Base-by-base conservation (phyloP, 305 asterid genomes). In the Stenogyne calaminthoides region DNA sequence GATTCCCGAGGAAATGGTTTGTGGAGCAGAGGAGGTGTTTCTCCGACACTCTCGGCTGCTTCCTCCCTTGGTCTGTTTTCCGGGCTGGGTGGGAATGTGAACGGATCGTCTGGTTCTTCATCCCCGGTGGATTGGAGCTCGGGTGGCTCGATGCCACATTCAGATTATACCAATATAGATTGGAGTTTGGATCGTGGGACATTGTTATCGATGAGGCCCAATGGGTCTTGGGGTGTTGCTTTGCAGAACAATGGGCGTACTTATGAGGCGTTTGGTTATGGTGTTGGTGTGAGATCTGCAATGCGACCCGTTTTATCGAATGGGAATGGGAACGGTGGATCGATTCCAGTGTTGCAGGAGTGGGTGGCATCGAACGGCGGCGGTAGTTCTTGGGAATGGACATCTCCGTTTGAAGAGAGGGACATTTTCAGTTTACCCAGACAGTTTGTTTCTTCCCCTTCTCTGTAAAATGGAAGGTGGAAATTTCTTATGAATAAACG, bases 351-450 rank as follows among this genome's bases (percentile, higher is more conserved):
- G 72, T 60, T 80, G 82, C 85, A 80, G 73, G 83, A 81, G 4
- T 85, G 80, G 67, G 77, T 64, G 19, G 69, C 76, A 88, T 16
- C 44, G 79, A 0, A 71, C 82, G 42, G 74, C 70, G 0, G 82
- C 79, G 29, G 29, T 63, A 82, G 79, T 27, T 87, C 92, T 4
- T 84, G 88, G 64, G 96, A 89, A 56, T 93, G 98, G 98, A 83
- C 84, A 61, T 89, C 97, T 56, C 96, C 98, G 1, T 93, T 93
- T 37, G 97, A 93, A 69, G 98, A 91, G 85, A 91, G 59, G 62
- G 98, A 92, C 67, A 79, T 89, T 64, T 93, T 93, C 80, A 79
- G 87, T 85, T 70, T 91, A 56, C 85, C 91, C 78, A 85, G 98
- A 70, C 91, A 83, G 85, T 84, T 85, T 81, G 96, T 91, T 84